phyloP scores from a whole-genome alignment of 768 basidiomycete species.

The Sistotremastrum suecicum region DNA sequence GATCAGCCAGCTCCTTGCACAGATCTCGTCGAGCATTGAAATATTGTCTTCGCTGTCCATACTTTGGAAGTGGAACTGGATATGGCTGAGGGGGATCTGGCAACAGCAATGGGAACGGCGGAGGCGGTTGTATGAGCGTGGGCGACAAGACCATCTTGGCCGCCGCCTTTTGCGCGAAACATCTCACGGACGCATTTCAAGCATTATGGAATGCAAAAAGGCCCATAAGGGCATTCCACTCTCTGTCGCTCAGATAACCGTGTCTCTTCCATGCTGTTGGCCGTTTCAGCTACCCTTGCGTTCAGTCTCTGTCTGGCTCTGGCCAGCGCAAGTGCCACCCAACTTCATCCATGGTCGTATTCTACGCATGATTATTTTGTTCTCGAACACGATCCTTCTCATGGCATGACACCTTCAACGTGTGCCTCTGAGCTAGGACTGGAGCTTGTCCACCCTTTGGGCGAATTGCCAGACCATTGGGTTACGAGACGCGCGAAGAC shows the following conservation, averaged over 20 bases:
- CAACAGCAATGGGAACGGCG: conserved; percentile 48
- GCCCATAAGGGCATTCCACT: too few relatives aligned
- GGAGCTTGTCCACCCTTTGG: conserved; percentile 31
- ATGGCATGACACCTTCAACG: conserved; percentile 7
- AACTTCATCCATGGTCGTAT: conserved; percentile 12
- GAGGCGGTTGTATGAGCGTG: conserved; percentile 58
- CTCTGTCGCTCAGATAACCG: too few relatives aligned
- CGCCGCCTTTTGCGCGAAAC: too few relatives aligned
- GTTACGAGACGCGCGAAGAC: conserved; percentile 3
- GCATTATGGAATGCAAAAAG: too few relatives aligned
- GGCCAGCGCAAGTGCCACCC: too few relatives aligned
- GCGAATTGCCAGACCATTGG: conserved; percentile 28
- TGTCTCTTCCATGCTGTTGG: too few relatives aligned
- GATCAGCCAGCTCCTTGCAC: conserved; percentile 64
- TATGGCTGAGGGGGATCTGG: conserved; percentile 54
- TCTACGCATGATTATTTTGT: conserved; percentile 28
- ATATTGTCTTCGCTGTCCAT: conserved; percentile 35
- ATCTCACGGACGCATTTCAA: too few relatives aligned
- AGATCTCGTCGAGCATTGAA: conserved; percentile 54
- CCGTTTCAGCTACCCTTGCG: too few relatives aligned
- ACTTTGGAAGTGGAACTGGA: conserved; percentile 37
- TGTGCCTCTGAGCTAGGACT: conserved; percentile 20
- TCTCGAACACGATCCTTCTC: conserved; percentile 9
- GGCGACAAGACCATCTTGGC: conserved; percentile 32
- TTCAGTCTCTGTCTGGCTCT: too few relatives aligned